Base-by-base conservation (phyloP, 225 moss, liverwort and hornwort species). In the Pleurozium schreberi region DNA sequence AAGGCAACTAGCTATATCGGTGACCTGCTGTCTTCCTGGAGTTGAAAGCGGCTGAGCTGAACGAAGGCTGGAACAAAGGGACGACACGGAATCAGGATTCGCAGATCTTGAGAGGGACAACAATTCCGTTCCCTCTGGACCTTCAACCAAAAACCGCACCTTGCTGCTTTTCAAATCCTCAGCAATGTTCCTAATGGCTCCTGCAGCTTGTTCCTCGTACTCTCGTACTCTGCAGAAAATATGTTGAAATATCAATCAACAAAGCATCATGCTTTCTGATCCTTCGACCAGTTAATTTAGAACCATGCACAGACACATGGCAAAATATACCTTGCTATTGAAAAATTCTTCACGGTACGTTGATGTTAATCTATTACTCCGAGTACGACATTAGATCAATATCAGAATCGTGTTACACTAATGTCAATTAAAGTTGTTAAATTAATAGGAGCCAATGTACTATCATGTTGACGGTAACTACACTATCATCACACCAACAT, bases 131-230 rank as follows among this genome's bases (percentile, higher is more conserved):
- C 93, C 94, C 86, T 89, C 90, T 47, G 92, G 93, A 53, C 97
- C 97, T 90, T 94, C 94, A 85, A 91, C 95, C 92, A 93, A 68
- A 85, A 96, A 93, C 22, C 93, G 87, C 76, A 92, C 88, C 84
- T 95, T 93, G 63, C 87, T 91, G 89, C 95, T 94, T 90, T 91
- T 95, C 86, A 96, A 91, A 88, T 94, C 89, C 86, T 90, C 91
- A 92, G 94, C 85, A 47, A 95, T 79, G 69, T 91, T 91, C 40
- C 91, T 85, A 57, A 95, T 93, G 62, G 92, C 93, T 75, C 90
- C 92, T 38, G 64, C 80, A 83, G 95, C 91, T 88, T 95, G 96
- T 89, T 91, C 92, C 90, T 96, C 89, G 38, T 92, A 99, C 80
- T 95, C 96, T 96, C 89, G 38, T 92, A 99, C 80, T 95, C 96